A percentile compares a stretch with the other conserved stretches of the same genome.
Conservation (phyloP, 2,329 filamentous ascomycete species). For the Clonostachys rosea region DNA sequence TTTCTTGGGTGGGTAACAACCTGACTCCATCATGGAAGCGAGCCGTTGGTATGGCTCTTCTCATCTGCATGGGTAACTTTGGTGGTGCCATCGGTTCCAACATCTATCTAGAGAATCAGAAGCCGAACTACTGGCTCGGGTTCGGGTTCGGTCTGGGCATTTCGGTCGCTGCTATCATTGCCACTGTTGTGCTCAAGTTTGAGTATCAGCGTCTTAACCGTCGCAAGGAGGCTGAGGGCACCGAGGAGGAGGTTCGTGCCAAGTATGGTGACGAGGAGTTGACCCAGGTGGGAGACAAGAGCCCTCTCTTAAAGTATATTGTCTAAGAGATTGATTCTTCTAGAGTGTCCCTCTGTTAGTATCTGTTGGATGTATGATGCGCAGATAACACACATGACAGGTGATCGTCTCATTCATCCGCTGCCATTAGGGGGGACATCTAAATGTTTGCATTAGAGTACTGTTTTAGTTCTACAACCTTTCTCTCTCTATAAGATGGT, state of each 20-base stretch:
- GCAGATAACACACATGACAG: no score
- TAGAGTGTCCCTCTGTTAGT: no score
- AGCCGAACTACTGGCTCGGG: conserved; percentile 4
- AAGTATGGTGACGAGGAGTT: conserved; percentile 10
- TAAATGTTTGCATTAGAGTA: no score
- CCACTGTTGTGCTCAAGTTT: background rate
- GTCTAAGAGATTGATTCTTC: conserved; percentile 6
- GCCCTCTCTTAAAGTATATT: conserved; percentile 8
- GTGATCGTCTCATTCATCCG: no score
- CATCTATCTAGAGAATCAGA: conserved; percentile 3
- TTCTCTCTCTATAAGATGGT: no score
- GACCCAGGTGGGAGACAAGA: conserved; percentile 8
- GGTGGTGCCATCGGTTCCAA: conserved; percentile 5
- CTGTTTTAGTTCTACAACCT: no score
- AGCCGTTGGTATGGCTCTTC: conserved; percentile 6
- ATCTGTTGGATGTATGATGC: no score
- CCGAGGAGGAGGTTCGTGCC: conserved; percentile 9
- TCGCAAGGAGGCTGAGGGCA: conserved; percentile 7
- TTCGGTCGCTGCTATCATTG: conserved; percentile 2
- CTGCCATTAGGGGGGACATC: no score
- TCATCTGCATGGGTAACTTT: conserved; percentile 5
- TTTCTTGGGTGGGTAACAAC: conserved; percentile 7
- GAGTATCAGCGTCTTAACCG: conserved; percentile 7
- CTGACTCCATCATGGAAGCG: conserved; percentile 7
- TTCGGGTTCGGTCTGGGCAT: conserved; percentile 2